A percentile compares a stretch with the other conserved stretches of the same genome.
phyloP scores from a whole-genome alignment of 2,329 filamentous ascomycete genomes.

The Metarhizium humberi region DNA sequence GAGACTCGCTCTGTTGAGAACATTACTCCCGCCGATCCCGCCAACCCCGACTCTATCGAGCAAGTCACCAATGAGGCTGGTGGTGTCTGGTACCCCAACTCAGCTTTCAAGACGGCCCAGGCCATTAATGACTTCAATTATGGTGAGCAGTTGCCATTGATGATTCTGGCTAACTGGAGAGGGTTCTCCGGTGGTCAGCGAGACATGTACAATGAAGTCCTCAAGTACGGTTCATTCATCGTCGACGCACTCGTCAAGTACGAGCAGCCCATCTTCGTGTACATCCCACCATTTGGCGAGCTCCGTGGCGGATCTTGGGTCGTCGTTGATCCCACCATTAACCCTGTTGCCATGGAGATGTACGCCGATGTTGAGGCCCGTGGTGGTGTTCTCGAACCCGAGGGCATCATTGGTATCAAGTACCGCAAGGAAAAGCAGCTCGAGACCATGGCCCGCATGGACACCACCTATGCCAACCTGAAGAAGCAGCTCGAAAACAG shows the following conservation, averaged over 20 bases:
- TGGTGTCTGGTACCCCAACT: constrained; percentile 99
- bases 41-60: constrained; percentile 97
- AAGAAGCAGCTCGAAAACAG: constrained; percentile 63
- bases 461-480: constrained; percentile 72
- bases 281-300: constrained; percentile 94
- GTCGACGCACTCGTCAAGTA: constrained; percentile 97
- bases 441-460: constrained; percentile 91
- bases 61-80: constrained; percentile 90
- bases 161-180: constrained; percentile 99
- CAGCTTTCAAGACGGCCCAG: constrained; percentile 98
- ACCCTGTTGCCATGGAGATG: constrained; percentile 97
- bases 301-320: constrained; percentile 99
- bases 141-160: constrained; percentile 92
- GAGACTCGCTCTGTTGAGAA: constrained; percentile 96
- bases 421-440: constrained; percentile 96
- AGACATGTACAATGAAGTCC: constrained; percentile 99
- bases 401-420: constrained; percentile 98
- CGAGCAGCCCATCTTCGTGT: constrained; percentile 97
- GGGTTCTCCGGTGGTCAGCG: constrained; percentile 99
- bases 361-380: constrained; percentile 93
- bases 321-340: constrained; percentile 97
- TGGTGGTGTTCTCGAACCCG: constrained; percentile 93
- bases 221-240: constrained; percentile 99
- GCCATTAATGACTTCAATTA: constrained; percentile 99
- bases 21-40: constrained; percentile 89